Conservation (phyloP, 805 yeast species). For the Candida cerambycidarum region DNA sequence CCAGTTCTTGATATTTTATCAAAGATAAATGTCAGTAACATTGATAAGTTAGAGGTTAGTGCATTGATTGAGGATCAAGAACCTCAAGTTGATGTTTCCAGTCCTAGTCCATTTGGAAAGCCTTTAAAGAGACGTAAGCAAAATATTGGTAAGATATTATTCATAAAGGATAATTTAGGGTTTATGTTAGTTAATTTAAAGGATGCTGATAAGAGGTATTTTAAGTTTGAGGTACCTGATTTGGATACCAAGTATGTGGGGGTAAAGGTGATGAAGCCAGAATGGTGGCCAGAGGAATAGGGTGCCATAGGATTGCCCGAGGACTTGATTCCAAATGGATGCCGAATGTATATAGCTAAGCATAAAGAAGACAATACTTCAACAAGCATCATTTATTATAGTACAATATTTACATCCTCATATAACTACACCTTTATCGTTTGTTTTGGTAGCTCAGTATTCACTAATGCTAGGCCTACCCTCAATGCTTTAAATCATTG, state of each 20-base stretch:
- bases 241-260: slow-evolving; percentile 31
- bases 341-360: no score
- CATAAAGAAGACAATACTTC: no score
- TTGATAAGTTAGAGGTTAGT: slow-evolving; percentile 19
- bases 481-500: slow-evolving; percentile 17
- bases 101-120: slow-evolving; percentile 12
- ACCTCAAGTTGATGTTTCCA: slow-evolving; percentile 1
- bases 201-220: slow-evolving; percentile 45
- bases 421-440: no score
- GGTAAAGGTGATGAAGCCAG: slow-evolving; percentile 58
- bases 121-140: slow-evolving; percentile 31
- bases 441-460: background rate
- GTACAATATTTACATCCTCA: no score
- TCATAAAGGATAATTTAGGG: slow-evolving; percentile 60
- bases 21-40: slow-evolving; percentile 13
- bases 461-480: no score
- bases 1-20: slow-evolving; percentile 18
- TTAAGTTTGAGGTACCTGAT: slow-evolving; percentile 26
- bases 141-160: slow-evolving; percentile 62
- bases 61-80: slow-evolving; percentile 24
- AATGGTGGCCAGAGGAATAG: slow-evolving; percentile 65
- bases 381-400: no score
- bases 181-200: slow-evolving; percentile 55
- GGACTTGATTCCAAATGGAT: no score
- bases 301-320: no score